These are phyloP conservation scores for Fraxinus dipetala DNA, from an alignment of 305 asterid species.

Conservation along the genomic window DNA sequence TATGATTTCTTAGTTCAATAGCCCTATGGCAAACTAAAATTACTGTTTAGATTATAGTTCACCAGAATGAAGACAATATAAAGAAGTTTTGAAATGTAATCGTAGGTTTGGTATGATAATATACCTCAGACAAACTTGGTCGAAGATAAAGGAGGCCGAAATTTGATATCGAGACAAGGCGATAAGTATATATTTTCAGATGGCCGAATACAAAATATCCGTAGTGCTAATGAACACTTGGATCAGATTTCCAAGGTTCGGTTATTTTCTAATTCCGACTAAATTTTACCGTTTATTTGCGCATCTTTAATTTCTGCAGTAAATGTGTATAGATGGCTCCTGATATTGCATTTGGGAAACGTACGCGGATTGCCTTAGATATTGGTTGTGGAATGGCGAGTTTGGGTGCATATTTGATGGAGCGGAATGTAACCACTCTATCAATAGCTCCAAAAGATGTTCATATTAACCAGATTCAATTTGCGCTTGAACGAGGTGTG, in stretches of 20 bases:
- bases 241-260: slow-evolving; percentile 64
- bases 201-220: slow-evolving; percentile 34
- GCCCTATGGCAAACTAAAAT: background rate
- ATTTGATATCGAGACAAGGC: slow-evolving; percentile 33
- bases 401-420: slow-evolving; percentile 59
- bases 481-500: slow-evolving; percentile 64
- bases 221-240: slow-evolving; percentile 37
- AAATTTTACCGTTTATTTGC: slow-evolving; percentile 6
- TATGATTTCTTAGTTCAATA: slow-evolving; percentile 2
- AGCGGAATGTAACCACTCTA: slow-evolving; percentile 56
- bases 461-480: slow-evolving; percentile 40
- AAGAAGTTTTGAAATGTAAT: background rate
- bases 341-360: slow-evolving; percentile 55
- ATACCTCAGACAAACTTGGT: slow-evolving; percentile 33
- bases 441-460: slow-evolving; percentile 50
- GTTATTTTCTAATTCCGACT: slow-evolving; percentile 14
- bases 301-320: slow-evolving; percentile 21
- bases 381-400: slow-evolving; percentile 48
- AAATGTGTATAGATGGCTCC: slow-evolving; percentile 51
- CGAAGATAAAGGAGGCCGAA: slow-evolving; percentile 29
- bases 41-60: background rate
- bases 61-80: background rate
- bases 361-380: slow-evolving; percentile 56
- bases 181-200: slow-evolving; percentile 40
- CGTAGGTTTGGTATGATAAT: slow-evolving; percentile 64